Percentiles rank a stretch among this genome's conserved stretches.
These are phyloP conservation scores for Fraxinus ornus DNA, from an alignment of 305 asterid genomes.

Conservation along the genomic window DNA sequence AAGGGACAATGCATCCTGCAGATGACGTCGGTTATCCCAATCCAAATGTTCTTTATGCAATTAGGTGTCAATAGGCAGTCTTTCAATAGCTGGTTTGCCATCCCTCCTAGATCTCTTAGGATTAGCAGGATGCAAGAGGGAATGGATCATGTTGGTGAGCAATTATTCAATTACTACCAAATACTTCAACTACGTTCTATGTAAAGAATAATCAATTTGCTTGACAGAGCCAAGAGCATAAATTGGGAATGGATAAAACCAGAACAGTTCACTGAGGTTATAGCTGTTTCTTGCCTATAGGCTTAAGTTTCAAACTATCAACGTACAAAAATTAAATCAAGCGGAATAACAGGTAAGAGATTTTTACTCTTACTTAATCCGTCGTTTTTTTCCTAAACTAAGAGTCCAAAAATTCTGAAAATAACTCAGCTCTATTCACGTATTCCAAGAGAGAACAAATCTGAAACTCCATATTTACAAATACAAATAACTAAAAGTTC, in stretches of 20 bases:
- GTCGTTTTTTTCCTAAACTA: background rate
- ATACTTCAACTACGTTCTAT: background rate
- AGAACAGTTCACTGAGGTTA: background rate
- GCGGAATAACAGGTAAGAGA: background rate
- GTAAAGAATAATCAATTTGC: background rate
- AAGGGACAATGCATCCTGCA: slow-evolving; percentile 50
- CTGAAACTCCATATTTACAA: background rate
- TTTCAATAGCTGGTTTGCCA: slow-evolving; percentile 60
- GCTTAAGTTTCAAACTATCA: background rate
- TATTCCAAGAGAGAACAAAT: background rate
- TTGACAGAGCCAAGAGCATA: background rate
- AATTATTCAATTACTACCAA: background rate
- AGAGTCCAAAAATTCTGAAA: background rate
- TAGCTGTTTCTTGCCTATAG: background rate
- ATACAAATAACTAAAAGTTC: background rate
- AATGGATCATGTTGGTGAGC: slow-evolving; percentile 8
- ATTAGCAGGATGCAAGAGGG: slow-evolving; percentile 38
- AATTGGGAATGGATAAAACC: background rate
- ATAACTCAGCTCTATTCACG: background rate
- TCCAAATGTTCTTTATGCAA: slow-evolving; percentile 40
- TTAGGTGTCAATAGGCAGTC: slow-evolving; percentile 27
- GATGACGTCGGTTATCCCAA: slow-evolving; percentile 44
- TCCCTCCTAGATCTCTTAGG: slow-evolving; percentile 83
- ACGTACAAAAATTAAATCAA: background rate
- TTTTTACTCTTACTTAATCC: background rate